A percentile compares a stretch with the other conserved stretches of the same genome.
Conservation (phyloP, 495 filamentous ascomycete genomes). For the Annulohypoxylon moriforme region DNA sequence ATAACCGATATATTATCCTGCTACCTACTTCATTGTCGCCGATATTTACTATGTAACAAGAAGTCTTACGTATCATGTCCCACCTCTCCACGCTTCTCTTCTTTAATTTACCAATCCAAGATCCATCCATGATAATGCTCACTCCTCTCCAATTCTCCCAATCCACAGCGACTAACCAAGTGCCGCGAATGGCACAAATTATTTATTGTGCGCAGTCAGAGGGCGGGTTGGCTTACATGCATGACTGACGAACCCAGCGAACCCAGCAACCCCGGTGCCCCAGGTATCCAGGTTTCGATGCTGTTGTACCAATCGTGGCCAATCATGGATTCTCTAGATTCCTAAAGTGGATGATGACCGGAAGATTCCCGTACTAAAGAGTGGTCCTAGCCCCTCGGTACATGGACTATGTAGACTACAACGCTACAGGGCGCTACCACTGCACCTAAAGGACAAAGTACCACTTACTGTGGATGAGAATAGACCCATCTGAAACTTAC, state of each 20-base stretch:
- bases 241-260: slow-evolving; percentile 12
- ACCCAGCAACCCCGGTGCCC: slow-evolving; percentile 8
- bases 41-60: slow-evolving; percentile 6
- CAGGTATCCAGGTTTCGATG: slow-evolving; percentile 16
- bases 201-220: slow-evolving; percentile 24
- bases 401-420: not conserved
- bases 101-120: slow-evolving; percentile 24
- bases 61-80: slow-evolving; percentile 8
- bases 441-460: slow-evolving; percentile 13
- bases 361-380: slow-evolving; percentile 45
- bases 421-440: slow-evolving; percentile 1
- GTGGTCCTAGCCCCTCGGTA: slow-evolving; percentile 23
- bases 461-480: slow-evolving; percentile 16
- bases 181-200: slow-evolving; percentile 31
- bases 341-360: slow-evolving; percentile 39
- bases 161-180: slow-evolving; percentile 6
- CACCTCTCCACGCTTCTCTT: slow-evolving; percentile 1
- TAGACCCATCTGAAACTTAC: slow-evolving; percentile 42
- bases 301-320: slow-evolving; percentile 16
- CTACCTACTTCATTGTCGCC: not conserved
- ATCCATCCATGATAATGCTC: slow-evolving; percentile 11
- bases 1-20: slow-evolving; percentile 25
- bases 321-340: slow-evolving; percentile 26
- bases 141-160: not conserved
- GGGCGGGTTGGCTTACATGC: slow-evolving; percentile 36